A percentile compares a stretch with the other conserved stretches of the same genome.
Conservation (phyloP, 2,329 filamentous ascomycete genomes). For the Fusarium sp. region DNA sequence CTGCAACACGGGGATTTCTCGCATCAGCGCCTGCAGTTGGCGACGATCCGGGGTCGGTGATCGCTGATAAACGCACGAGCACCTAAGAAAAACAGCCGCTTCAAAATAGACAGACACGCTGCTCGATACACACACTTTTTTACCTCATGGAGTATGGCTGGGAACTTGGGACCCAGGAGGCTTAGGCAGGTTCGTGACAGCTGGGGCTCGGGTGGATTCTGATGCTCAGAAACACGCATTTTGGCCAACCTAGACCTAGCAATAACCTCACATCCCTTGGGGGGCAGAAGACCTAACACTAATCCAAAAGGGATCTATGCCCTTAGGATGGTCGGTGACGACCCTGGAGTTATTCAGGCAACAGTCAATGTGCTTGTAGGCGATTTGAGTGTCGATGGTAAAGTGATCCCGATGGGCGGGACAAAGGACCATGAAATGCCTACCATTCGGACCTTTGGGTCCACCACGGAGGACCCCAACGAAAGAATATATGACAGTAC, state of each 20-base stretch:
- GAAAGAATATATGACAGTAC: slow-evolving; percentile 6
- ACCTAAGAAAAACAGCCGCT: slow-evolving; percentile 27
- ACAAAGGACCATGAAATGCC: neutral
- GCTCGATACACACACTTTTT: slow-evolving; percentile 24
- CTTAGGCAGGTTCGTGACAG: slow-evolving; percentile 45
- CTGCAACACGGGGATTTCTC: slow-evolving; percentile 42
- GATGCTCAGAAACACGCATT: slow-evolving; percentile 25
- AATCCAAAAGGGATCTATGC: slow-evolving; percentile 29
- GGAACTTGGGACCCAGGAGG: slow-evolving; percentile 16
- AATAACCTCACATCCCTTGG: slow-evolving; percentile 20
- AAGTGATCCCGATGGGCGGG: neutral
- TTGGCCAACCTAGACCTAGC: slow-evolving; percentile 17
- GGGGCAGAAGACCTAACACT: slow-evolving; percentile 41
- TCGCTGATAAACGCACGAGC: slow-evolving; percentile 37
- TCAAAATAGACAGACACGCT: slow-evolving; percentile 22
- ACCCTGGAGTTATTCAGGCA: slow-evolving; percentile 9
- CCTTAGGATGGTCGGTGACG: slow-evolving; percentile 36
- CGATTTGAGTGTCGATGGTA: neutral
- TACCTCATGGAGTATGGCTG: slow-evolving; percentile 36
- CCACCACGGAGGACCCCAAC: slow-evolving; percentile 17
- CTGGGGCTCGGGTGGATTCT: slow-evolving; percentile 41
- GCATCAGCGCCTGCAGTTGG: slow-evolving; percentile 44
- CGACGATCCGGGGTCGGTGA: slow-evolving; percentile 46
- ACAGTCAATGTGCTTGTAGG: slow-evolving; percentile 7
- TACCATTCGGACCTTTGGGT: slow-evolving; percentile 33